Conservation (phyloP, 306 rosid species). For the Citrullus colocynthis region DNA sequence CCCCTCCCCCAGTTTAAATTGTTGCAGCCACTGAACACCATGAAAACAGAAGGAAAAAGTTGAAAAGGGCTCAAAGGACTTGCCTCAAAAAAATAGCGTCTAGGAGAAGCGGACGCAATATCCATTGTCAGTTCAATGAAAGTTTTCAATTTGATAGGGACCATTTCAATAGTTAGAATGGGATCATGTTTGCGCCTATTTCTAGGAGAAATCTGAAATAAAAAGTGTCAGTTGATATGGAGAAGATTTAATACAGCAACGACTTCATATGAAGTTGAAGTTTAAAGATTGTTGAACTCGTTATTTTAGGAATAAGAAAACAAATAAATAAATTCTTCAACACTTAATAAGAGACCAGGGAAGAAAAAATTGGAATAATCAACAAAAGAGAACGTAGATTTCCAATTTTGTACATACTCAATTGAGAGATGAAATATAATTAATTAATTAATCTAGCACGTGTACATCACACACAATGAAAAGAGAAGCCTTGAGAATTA, state of each 20-base stretch:
- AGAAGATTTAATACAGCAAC: not conserved
- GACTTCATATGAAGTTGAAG: not conserved
- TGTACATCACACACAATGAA: not conserved
- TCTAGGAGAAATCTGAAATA: constrained; percentile 50
- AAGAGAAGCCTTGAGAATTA: not conserved
- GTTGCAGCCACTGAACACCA: not conserved
- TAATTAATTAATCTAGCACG: not conserved
- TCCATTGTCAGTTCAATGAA: constrained; percentile 78
- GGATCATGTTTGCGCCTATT: constrained; percentile 26
- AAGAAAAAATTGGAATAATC: not conserved
- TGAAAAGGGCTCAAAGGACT: constrained; percentile 27
- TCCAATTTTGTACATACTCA: not conserved
- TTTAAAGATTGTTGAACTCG: not conserved
- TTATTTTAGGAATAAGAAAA: not conserved
- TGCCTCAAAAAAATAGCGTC: constrained; percentile 95
- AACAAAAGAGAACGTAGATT: not conserved
- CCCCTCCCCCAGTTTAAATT: too few species aligned
- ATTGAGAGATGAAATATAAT: not conserved
- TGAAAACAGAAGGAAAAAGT: not conserved
- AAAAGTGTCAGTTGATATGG: not conserved
- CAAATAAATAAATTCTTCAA: not conserved
- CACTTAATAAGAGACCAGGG: not conserved
- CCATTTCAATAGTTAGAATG: not conserved
- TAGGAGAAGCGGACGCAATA: constrained; percentile 83
- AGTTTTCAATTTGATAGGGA: constrained; percentile 49